Percentiles rank a stretch among this genome's conserved stretches.
phyloP scores from a whole-genome alignment of 2,329 filamentous ascomycete species.

The Cytospora paraplurivora region DNA sequence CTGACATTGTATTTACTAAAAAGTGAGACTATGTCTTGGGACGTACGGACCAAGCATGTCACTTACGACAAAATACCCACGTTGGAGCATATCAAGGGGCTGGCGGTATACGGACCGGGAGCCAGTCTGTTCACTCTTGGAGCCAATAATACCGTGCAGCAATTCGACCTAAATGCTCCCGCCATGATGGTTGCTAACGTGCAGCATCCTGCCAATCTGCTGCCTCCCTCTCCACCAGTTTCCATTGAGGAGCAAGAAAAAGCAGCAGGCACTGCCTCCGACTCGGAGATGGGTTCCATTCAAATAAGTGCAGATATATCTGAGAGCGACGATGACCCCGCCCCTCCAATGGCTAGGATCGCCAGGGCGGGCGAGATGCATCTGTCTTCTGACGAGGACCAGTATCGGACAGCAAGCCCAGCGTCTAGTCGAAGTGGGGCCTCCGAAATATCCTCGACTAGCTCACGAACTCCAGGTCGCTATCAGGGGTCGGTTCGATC shows the following conservation, averaged over 20 bases:
- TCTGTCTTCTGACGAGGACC: constrained; percentile 61
- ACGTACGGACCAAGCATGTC: constrained; percentile 96
- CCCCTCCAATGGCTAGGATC: constrained; percentile 75
- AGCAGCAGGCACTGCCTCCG: constrained; percentile 53
- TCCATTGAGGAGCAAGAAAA: constrained; percentile 72
- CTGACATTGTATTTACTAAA: constrained; percentile 23
- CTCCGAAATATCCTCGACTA: constrained; percentile 60
- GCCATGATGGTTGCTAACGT: constrained; percentile 81
- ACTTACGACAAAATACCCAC: constrained; percentile 88
- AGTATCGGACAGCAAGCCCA: constrained; percentile 68
- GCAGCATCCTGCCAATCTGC: constrained; percentile 77
- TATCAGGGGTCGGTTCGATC: constrained; percentile 56
- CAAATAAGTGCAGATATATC: constrained; percentile 62
- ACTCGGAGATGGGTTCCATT: constrained; percentile 57
- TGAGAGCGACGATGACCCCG: constrained; percentile 75
- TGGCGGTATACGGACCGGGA: constrained; percentile 86
- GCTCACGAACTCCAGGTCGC: constrained; percentile 54
- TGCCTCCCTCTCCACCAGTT: constrained; percentile 81
- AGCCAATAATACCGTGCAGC: constrained; percentile 85
- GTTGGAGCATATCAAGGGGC: constrained; percentile 74
- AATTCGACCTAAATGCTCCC: constrained; percentile 88
- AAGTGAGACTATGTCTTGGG: constrained; percentile 92
- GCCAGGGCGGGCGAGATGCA: constrained; percentile 68
- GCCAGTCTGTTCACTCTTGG: constrained; percentile 92
- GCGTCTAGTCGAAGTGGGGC: constrained; percentile 63